Evolutionary conservation across 2,329 filamentous ascomycete genomes (phyloP), one percentile per base, ranked within the genome.

Genomic region (Claviceps fusiformis): DNA sequence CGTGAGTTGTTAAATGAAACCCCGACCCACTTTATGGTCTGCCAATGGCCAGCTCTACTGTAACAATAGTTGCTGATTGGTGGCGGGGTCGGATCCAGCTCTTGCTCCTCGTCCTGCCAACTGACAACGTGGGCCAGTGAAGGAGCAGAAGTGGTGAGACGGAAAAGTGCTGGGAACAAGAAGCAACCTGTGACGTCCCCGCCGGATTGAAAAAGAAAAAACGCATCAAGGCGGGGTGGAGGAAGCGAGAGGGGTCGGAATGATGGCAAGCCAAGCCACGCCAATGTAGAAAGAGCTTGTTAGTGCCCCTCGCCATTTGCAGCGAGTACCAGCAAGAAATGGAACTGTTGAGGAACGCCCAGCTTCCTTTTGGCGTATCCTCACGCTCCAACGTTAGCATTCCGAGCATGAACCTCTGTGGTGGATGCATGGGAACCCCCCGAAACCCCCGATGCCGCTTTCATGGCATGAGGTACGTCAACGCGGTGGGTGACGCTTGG

Each of bases 131-230:
- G 44, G 52, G 24, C 52, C 44, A 48, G 41, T 31, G 46, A 45
- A 9, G 35, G n/a, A 35, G 11, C 29, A 29, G 35, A 35, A 43
- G 17, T 50, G 53, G 39, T 19, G 48, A 39, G 46, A 15, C 41
- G 49, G 27, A 51, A 51, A 47, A 53, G 19, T 48, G 45, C 31
- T 55, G 43, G 39, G 45, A 39, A 24, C 24, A 24, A 24, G 2
- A 24, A 24, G 24, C 24, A 24, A 19, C 46, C 37, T 41, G 50
- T 5, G 44, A 49, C 37, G 44, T 49, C 55, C 54, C 58, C 52
- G 54, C 55, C 47, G 51, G 57, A 63, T 65, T 62, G 63, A 62
- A 63, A 47, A 65, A 66, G 47, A 65, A 66, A 66, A 66, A 63
- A 59, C 64, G 64, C 64, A 55, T 46, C 41, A 39, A 39, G 47